phyloP scores from a whole-genome alignment of 805 yeast species.

The Saturnispora dispora region DNA sequence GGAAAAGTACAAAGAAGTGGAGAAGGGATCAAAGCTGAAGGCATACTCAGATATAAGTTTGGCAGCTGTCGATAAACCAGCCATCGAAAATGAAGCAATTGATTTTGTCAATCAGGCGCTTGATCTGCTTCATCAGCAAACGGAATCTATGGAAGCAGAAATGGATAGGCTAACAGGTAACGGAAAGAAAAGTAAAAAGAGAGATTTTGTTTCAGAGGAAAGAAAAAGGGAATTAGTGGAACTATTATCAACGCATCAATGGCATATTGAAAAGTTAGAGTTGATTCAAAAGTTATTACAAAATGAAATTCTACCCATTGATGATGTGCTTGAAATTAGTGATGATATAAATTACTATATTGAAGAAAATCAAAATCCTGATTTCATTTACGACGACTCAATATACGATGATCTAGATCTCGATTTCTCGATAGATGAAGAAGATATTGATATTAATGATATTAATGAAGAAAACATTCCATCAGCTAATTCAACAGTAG shows the following conservation, averaged over 20 bases:
- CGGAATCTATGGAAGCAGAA: slow-evolving; percentile 69
- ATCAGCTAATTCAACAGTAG: slow-evolving; percentile 5
- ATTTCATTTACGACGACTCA: slow-evolving; percentile 89
- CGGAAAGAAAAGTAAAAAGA: slow-evolving; percentile 46
- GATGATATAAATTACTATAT: slow-evolving; percentile 91
- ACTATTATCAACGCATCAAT: slow-evolving; percentile 61
- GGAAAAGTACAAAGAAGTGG: slow-evolving; percentile 54
- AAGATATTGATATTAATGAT: slow-evolving; percentile 23
- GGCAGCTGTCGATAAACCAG: slow-evolving; percentile 44
- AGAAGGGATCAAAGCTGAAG: slow-evolving; percentile 46
- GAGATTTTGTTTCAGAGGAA: slow-evolving; percentile 33
- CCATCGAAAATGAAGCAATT: slow-evolving; percentile 63
- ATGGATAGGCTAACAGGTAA: slow-evolving; percentile 40
- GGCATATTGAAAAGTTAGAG: slow-evolving; percentile 75
- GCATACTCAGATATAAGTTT: slow-evolving; percentile 52
- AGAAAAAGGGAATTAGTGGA: slow-evolving; percentile 53
- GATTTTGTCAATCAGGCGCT: slow-evolving; percentile 60
- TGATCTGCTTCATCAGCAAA: slow-evolving; percentile 75
- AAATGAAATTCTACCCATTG: slow-evolving; percentile 69
- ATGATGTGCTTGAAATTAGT: slow-evolving; percentile 61
- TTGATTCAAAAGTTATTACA: slow-evolving; percentile 65
- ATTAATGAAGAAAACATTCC: slow-evolving; percentile 12
- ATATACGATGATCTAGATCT: slow-evolving; percentile 82
- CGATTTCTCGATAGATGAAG: slow-evolving; percentile 33
- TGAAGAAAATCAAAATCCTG: slow-evolving; percentile 88